These are phyloP conservation scores for Cladosporium sp. DNA, from an alignment of 2,329 filamentous ascomycete species.

Conservation along the genomic window DNA sequence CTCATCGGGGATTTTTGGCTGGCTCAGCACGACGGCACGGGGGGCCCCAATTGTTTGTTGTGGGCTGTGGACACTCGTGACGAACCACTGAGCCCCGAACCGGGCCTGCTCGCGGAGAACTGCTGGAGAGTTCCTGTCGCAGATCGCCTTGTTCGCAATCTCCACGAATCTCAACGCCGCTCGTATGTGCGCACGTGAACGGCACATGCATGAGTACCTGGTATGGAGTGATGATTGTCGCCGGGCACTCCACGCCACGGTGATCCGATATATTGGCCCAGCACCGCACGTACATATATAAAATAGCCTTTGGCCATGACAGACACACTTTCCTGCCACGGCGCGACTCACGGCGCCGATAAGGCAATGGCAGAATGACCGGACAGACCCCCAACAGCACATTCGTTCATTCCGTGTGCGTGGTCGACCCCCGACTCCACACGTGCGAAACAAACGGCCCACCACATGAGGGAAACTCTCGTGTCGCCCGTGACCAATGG, in stretches of 20 bases:
- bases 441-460: constrained; percentile 11
- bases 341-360: neutral
- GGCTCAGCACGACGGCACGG: neutral
- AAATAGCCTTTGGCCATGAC: neutral
- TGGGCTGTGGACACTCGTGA: neutral
- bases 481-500: neutral
- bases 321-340: neutral
- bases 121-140: constrained; percentile 5
- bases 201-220: neutral
- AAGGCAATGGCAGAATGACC: neutral
- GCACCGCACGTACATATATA: neutral
- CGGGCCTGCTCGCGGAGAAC: neutral
- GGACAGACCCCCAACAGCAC: neutral
- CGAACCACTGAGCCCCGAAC: neutral
- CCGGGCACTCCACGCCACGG: constrained; percentile 2
- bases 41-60: neutral
- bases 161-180: constrained; percentile 4
- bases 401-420: neutral
- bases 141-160: constrained; percentile 9
- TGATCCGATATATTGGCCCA: constrained; percentile 6
- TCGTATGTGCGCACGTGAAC: constrained; percentile 1
- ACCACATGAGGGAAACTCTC: constrained; percentile 3
- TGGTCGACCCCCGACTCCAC: neutral
- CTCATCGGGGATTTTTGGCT: constrained; percentile 2
- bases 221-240: neutral